Evolutionary conservation across 108 stramenopile species (phyloP), one percentile per base, ranked within the genome.

Genomic region (Skeletonema potamos): DNA sequence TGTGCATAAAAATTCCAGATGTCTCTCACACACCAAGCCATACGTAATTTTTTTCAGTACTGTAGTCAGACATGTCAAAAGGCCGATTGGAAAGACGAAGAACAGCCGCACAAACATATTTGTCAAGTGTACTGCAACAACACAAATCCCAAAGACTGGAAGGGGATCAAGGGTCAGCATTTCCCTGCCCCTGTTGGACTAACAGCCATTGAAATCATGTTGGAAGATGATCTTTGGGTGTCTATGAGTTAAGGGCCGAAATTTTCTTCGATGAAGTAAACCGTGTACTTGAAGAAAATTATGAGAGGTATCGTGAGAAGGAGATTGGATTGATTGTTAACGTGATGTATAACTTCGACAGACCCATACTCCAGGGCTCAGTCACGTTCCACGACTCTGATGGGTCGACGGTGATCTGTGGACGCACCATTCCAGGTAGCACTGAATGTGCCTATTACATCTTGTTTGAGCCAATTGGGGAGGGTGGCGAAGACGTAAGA

Each of bases 81-180:
- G 55, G 55, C 55, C 10, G 55, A 56, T 56, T 56, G 55, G 55
- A 56, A 56, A 1, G 55, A 27, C 13, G 13, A 10, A 12, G n/a
- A 56, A 1, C 1, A 10, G 10, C 27, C 55, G 2, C 55, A 56
- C 55, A 56, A 56, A 27, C 24, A 2, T 12, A 26, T 56, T 26
- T 56, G 55, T 0, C 17, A 56, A 27, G 27, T 56, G 11, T 56
- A 56, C n/a, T 56, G 27, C 55, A 56, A 56, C 55, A 56, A 56
- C 13, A 56, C 27, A 0, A 56, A 26, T 15, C 55, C 55, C 7
- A 37, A 37, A 12, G 36, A 37, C 36, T 37, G 36, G 36, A 37
- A 37, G 36, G 55, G 55, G 26, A 2, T 2, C 1, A 56, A 56
- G 13, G 55, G 55, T 12, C 55, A 56, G 55, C 26, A 56, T 0